A percentile compares a stretch with the other conserved stretches of the same genome.
Evolutionary conservation across 2,329 filamentous ascomycete genomes (phyloP).

Genomic region (Claviceps sp.): DNA sequence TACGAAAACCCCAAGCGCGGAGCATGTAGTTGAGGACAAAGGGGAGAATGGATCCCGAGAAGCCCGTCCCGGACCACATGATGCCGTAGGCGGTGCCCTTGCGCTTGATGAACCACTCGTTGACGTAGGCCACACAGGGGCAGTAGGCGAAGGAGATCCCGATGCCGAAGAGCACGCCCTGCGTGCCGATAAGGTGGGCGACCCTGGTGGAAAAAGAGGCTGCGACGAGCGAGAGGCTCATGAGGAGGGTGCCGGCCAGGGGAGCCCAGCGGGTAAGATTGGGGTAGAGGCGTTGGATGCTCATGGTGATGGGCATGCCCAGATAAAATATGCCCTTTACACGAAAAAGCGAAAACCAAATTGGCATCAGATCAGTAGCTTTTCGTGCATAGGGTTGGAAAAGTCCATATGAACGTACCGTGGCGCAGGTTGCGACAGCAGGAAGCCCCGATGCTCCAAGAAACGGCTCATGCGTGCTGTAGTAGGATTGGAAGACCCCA

Average conservation of each 20-base stretch:
- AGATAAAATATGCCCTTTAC: constrained; percentile 35
- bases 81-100: constrained; percentile 45
- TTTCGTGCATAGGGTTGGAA: too few species aligned
- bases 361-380: too few species aligned
- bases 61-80: constrained; percentile 37
- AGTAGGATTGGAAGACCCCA: constrained; percentile 55
- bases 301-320: constrained; percentile 30
- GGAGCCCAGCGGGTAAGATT: constrained; percentile 24
- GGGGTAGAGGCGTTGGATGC: constrained; percentile 27
- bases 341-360: not conserved
- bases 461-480: constrained; percentile 43
- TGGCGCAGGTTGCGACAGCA: constrained; percentile 45
- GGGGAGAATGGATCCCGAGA: constrained; percentile 31
- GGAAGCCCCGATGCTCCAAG: constrained; percentile 34
- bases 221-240: constrained; percentile 33
- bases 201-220: constrained; percentile 35
- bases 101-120: constrained; percentile 40
- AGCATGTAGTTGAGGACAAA: constrained; percentile 32
- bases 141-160: constrained; percentile 37
- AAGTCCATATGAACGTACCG: constrained; percentile 20
- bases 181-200: constrained; percentile 37
- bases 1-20: constrained; percentile 26
- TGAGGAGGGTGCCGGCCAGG: constrained; percentile 28
- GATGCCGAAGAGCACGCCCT: constrained; percentile 43
- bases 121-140: constrained; percentile 38